phyloP scores from a whole-genome alignment of 116 monocot genomes.

The Zostera marina region DNA sequence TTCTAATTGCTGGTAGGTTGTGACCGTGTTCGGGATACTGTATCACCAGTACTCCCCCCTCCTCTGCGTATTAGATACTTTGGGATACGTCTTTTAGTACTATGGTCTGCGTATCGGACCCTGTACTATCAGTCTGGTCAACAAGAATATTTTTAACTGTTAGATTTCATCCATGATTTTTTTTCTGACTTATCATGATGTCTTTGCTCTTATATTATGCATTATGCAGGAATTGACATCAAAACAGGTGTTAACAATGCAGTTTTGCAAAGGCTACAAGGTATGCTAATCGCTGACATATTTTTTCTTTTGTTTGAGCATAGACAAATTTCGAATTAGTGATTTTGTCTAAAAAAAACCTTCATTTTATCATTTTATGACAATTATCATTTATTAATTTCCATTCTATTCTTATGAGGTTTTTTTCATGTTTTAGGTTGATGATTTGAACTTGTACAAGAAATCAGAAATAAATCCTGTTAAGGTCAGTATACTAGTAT shows the following conservation, averaged over 20 bases:
- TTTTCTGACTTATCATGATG: slow-evolving; percentile 1
- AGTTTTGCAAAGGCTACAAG: slow-evolving; percentile 80
- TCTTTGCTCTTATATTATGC: slow-evolving; percentile 1
- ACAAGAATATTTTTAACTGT: neutral
- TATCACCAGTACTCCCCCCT: too few relatives aligned
- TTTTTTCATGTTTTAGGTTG: slow-evolving; percentile 43
- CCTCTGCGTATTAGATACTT: too few relatives aligned
- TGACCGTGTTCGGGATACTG: too few relatives aligned
- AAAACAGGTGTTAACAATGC: slow-evolving; percentile 77
- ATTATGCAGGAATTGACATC: slow-evolving; percentile 85
- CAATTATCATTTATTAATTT: too few relatives aligned
- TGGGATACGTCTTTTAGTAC: too few relatives aligned
- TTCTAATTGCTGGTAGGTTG: too few relatives aligned
- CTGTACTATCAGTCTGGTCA: neutral
- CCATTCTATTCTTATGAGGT: neutral
- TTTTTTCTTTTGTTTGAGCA: neutral
- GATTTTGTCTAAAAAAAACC: neutral
- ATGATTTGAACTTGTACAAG: slow-evolving; percentile 56
- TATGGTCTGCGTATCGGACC: too few relatives aligned
- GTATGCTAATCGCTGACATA: slow-evolving; percentile 23
- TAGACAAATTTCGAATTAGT: neutral
- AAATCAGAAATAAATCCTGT: slow-evolving; percentile 43
- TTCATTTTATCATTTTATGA: neutral
- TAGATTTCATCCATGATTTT: too few relatives aligned
- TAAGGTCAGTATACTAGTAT: slow-evolving; percentile 69